These are phyloP conservation scores for Toxicodendron radicans DNA, from an alignment of 345 rosid genomes.

Conservation along the genomic window DNA sequence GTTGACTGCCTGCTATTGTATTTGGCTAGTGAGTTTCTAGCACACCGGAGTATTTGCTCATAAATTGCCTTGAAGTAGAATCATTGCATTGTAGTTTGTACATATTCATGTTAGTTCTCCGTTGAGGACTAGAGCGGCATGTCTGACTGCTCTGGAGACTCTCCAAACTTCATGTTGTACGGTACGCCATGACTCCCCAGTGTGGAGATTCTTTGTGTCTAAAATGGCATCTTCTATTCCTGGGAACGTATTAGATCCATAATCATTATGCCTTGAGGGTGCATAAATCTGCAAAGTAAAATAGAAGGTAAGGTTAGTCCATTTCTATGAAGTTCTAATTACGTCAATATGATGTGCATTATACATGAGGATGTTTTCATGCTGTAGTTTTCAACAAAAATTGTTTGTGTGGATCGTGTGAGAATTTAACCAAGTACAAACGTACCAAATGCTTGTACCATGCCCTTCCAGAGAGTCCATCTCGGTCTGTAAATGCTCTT, in stretches of 20 bases:
- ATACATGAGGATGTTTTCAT: not conserved
- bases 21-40: not conserved
- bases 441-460: slow-evolving; percentile 85
- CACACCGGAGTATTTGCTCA: not conserved
- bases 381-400: not conserved
- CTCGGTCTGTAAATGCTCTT: slow-evolving; percentile 66
- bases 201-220: slow-evolving; percentile 47
- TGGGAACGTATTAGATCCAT: slow-evolving; percentile 69
- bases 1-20: not conserved
- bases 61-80: not conserved
- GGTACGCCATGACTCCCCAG: slow-evolving; percentile 52
- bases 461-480: slow-evolving; percentile 64
- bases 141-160: slow-evolving; percentile 68
- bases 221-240: slow-evolving; percentile 73
- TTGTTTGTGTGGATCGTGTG: not conserved
- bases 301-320: slow-evolving; percentile 20
- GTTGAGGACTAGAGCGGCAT: slow-evolving; percentile 59
- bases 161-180: slow-evolving; percentile 88
- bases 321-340: not conserved
- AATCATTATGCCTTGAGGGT: slow-evolving; percentile 66
- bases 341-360: not conserved
- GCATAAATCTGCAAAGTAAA: slow-evolving; percentile 53
- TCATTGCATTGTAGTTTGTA: not conserved
- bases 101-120: slow-evolving; percentile 58
- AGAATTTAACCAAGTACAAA: not conserved